phyloP scores from a whole-genome alignment of 768 basidiomycete species.

The Gyrodon lividus region DNA sequence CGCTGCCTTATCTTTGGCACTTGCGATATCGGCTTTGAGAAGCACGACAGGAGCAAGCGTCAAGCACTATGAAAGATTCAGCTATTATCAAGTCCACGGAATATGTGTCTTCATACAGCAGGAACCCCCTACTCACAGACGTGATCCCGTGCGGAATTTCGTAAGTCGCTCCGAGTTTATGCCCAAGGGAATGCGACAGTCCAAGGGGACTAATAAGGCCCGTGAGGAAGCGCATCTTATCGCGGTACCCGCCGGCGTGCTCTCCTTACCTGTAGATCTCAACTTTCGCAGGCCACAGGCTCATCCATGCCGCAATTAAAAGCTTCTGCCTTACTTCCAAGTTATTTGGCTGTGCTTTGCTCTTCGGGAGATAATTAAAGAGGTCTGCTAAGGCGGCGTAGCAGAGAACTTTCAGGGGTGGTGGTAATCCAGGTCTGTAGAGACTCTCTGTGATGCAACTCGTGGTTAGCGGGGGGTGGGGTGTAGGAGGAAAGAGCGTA shows the following conservation, averaged over 20 bases:
- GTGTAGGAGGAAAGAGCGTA: slow-evolving; percentile 26
- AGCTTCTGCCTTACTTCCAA: slow-evolving; percentile 65
- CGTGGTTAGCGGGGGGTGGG: neutral
- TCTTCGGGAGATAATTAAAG: slow-evolving; percentile 68
- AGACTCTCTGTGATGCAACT: slow-evolving; percentile 44
- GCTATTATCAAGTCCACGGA: slow-evolving; percentile 4
- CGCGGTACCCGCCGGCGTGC: neutral
- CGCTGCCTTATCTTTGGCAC: slow-evolving; percentile 59
- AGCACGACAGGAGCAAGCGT: slow-evolving; percentile 65
- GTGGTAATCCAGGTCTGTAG: slow-evolving; percentile 54
- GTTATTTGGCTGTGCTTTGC: slow-evolving; percentile 56
- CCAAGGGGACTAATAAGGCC: slow-evolving; percentile 52
- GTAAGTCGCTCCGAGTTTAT: slow-evolving; percentile 71
- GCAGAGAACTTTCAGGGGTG: slow-evolving; percentile 62
- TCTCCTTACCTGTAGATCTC: slow-evolving; percentile 51
- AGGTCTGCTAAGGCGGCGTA: slow-evolving; percentile 69
- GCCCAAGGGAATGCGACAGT: slow-evolving; percentile 73
- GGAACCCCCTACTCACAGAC: slow-evolving; percentile 47
- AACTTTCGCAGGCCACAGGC: slow-evolving; percentile 62
- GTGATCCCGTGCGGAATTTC: slow-evolving; percentile 81
- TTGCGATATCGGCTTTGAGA: slow-evolving; percentile 56
- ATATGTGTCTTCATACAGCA: neutral
- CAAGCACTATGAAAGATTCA: slow-evolving; percentile 49
- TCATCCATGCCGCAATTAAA: slow-evolving; percentile 80
- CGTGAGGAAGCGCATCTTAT: neutral